Conservation (phyloP, 169 alveolate genomes). For the Plasmodium knowlesi region DNA sequence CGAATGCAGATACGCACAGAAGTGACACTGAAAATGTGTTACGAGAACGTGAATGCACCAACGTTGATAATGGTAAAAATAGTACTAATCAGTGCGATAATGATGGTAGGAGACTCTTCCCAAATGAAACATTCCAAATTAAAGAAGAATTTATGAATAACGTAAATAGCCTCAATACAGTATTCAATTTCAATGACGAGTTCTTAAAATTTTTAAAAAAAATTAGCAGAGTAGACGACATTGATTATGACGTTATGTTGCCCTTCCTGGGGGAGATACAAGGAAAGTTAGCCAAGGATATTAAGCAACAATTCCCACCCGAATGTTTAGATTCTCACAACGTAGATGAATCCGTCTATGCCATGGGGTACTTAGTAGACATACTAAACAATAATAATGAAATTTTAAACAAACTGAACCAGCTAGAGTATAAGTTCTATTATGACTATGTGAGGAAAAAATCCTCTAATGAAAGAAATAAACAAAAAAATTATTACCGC, state of each 20-base stretch:
- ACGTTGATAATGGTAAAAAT: background rate
- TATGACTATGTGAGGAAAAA: conserved; percentile 40
- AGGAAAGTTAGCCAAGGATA: conserved; percentile 7
- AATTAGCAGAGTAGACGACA: conserved; percentile 57
- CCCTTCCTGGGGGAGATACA: conserved; percentile 45
- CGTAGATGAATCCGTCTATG: conserved; percentile 27
- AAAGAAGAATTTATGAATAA: conserved; percentile 62
- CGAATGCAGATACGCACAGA: background rate
- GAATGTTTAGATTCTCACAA: conserved; percentile 27
- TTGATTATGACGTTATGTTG: conserved; percentile 61
- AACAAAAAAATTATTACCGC: background rate
- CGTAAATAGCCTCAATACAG: conserved; percentile 57
- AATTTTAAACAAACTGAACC: conserved; percentile 63
- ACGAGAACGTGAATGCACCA: background rate
- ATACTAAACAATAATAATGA: conserved; percentile 68
- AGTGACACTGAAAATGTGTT: background rate
- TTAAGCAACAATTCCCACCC: conserved; percentile 19
- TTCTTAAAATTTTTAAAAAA: conserved; percentile 32
- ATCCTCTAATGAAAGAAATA: background rate
- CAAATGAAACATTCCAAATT: conserved; percentile 50
- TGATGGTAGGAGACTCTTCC: conserved; percentile 3
- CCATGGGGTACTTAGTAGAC: conserved; percentile 53
- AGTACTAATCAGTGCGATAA: background rate
- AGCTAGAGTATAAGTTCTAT: conserved; percentile 61
- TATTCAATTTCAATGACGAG: conserved; percentile 66